Base-by-base conservation (phyloP, 2,329 filamentous ascomycete genomes). In the Neonectria neomacrospora region DNA sequence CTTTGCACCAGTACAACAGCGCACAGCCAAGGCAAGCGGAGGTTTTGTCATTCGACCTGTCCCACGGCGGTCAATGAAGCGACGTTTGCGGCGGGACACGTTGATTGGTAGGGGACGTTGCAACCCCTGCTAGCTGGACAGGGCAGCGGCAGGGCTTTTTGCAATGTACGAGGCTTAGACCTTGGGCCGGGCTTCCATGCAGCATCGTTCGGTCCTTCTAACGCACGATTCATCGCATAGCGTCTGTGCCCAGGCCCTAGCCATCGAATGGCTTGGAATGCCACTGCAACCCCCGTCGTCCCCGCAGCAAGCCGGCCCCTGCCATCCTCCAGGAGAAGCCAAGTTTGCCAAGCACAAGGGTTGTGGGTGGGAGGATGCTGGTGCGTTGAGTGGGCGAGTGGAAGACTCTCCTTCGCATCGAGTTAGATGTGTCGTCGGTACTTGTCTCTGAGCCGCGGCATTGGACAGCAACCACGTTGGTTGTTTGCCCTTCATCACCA, bases 141-240 rank as follows among this genome's bases (percentile, higher is more conserved):
- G 34, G 34, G 14, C 34, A 37, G 34, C 34, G n/a, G 58, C 53
- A 73, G 70, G 70, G 55, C 70, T 72, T 72, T 72, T 72, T 72
- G 70, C 57, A 64, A 67, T 66, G 68, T 64, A 54, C 54, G 70
- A 73, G 70, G 70, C 70, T 73, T 73, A 72, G 70, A 72, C 70
- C 61, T 63, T 57, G 61, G 51, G 61, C 59, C 66, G 56, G 64
- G 63, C 70, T 72, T 72, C 70, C 50, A 72, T 72, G 64, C 67
- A 73, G 62, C 68, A 67, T 72, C 70, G 70, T 66, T 72, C 70
- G 70, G 70, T 72, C 70, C 70, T 72, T 72, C 70, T 72, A 72
- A 72, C 68, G 69, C 70, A 70, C 70, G 70, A 72, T 73, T 70
- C 62, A 69, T 57, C 59, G 60, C 64, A 66, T 72, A 70, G 70